A percentile compares a stretch with the other conserved stretches of the same genome.
Conservation (phyloP, 2,329 filamentous ascomycete genomes). For the Penicillium sp. region DNA sequence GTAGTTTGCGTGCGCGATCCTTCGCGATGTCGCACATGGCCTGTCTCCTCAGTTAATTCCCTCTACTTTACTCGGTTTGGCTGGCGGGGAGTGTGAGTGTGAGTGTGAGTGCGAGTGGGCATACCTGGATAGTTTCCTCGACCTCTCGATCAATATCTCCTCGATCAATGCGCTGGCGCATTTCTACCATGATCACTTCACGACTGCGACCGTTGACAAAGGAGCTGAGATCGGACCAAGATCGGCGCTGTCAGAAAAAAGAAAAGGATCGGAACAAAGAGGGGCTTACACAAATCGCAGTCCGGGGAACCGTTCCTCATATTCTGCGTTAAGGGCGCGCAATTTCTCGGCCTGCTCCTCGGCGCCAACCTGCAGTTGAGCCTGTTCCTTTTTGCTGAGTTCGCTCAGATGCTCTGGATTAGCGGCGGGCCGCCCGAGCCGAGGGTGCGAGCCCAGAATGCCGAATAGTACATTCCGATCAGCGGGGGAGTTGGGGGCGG, state of each 20-base stretch:
- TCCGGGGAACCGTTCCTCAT: slow-evolving; percentile 80
- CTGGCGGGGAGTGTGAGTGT: background rate
- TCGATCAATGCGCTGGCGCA: slow-evolving; percentile 72
- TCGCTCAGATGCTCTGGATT: slow-evolving; percentile 68
- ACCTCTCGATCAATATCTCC: slow-evolving; percentile 71
- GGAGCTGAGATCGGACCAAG: slow-evolving; percentile 55
- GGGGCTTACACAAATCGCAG: slow-evolving; percentile 71
- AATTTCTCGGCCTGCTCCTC: slow-evolving; percentile 57
- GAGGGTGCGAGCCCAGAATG: slow-evolving; percentile 80
- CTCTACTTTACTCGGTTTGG: background rate
- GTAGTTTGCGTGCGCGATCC: slow-evolving; percentile 73
- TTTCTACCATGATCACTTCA: slow-evolving; percentile 77
- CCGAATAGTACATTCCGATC: slow-evolving; percentile 65
- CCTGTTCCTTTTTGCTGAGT: slow-evolving; percentile 81
- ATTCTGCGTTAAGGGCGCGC: slow-evolving; percentile 70
- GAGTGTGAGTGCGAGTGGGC: too few species aligned
- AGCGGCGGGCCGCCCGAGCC: slow-evolving; percentile 67
- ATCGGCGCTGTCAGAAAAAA: slow-evolving; percentile 9
- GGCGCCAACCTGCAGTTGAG: slow-evolving; percentile 65
- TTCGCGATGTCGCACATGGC: slow-evolving; percentile 92
- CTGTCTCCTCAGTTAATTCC: slow-evolving; percentile 45
- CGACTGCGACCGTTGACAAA: slow-evolving; percentile 85
- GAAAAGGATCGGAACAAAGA: slow-evolving; percentile 1
- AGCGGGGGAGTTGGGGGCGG: slow-evolving; percentile 54
- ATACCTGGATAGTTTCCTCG: slow-evolving; percentile 72